phyloP scores from a whole-genome alignment of 768 basidiomycete genomes.

The Phanerochaete sordida region DNA sequence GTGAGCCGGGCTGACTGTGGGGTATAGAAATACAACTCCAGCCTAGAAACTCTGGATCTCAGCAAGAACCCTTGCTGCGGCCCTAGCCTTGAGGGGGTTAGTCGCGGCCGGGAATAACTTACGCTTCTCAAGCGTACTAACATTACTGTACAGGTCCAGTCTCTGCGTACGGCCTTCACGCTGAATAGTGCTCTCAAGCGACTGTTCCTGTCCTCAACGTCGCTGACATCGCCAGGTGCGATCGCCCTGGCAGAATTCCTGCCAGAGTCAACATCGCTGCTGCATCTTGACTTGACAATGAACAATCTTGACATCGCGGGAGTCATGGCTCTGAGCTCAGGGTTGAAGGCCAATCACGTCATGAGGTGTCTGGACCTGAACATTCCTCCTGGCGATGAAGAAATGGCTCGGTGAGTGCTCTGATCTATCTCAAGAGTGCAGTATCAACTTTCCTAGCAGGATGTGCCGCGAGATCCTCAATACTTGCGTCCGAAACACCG shows the following conservation, averaged over 20 bases:
- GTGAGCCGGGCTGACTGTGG: not conserved
- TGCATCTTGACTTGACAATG: slow-evolving; percentile 88
- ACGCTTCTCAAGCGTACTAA: not conserved
- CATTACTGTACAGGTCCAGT: slow-evolving; percentile 56
- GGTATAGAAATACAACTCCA: slow-evolving; percentile 87
- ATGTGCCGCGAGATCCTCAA: slow-evolving; percentile 89
- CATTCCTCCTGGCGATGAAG: slow-evolving; percentile 82
- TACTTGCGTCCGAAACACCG: slow-evolving; percentile 90
- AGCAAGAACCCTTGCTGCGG: slow-evolving; percentile 93
- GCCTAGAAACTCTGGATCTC: slow-evolving; percentile 90
- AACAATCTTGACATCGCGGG: slow-evolving; percentile 86
- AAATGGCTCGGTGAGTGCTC: slow-evolving; percentile 58
- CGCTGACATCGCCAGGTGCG: slow-evolving; percentile 77
- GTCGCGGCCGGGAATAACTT: slow-evolving; percentile 24
- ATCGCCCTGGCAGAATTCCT: slow-evolving; percentile 96
- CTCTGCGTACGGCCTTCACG: slow-evolving; percentile 89
- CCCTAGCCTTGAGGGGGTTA: slow-evolving; percentile 84
- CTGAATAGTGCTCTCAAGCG: slow-evolving; percentile 90
- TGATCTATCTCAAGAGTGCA: not conserved
- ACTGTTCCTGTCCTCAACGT: slow-evolving; percentile 84
- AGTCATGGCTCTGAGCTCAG: slow-evolving; percentile 86
- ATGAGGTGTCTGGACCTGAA: slow-evolving; percentile 93
- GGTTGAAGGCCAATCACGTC: slow-evolving; percentile 77
- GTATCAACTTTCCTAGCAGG: slow-evolving; percentile 26
- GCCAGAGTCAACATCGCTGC: slow-evolving; percentile 79